Evolutionary conservation across 2,329 filamentous ascomycete species (phyloP).

Genomic region (Cladobotryum protrusum): DNA sequence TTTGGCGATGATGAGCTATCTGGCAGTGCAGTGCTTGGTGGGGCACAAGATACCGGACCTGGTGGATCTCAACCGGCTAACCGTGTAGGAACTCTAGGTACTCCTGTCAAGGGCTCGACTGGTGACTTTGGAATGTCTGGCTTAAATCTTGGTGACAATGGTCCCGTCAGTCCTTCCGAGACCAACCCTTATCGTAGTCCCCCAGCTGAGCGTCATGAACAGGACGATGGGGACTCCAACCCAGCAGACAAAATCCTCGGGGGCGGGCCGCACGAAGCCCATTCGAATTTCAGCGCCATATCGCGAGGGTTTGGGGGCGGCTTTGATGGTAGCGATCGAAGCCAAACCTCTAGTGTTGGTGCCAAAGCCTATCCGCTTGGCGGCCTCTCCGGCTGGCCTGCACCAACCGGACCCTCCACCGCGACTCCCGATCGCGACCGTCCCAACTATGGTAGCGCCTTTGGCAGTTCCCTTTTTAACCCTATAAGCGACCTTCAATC

Average conservation of each 20-base stretch:
- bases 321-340: slow-evolving; percentile 76
- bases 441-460: slow-evolving; percentile 49
- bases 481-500: slow-evolving; percentile 74
- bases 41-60: slow-evolving; percentile 62
- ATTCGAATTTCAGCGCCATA: slow-evolving; percentile 48
- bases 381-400: slow-evolving; percentile 57
- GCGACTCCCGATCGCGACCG: slow-evolving; percentile 64
- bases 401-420: slow-evolving; percentile 49
- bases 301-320: slow-evolving; percentile 45
- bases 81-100: slow-evolving; percentile 42
- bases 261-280: slow-evolving; percentile 31
- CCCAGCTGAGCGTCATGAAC: slow-evolving; percentile 64
- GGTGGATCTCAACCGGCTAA: slow-evolving; percentile 22
- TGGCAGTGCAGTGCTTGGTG: slow-evolving; percentile 68
- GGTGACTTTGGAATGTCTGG: slow-evolving; percentile 59
- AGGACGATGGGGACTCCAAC: slow-evolving; percentile 54
- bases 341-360: slow-evolving; percentile 84
- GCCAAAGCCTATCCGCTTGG: slow-evolving; percentile 66
- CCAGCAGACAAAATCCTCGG: slow-evolving; percentile 42
- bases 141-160: slow-evolving; percentile 51
- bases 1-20: slow-evolving; percentile 58
- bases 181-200: slow-evolving; percentile 97
- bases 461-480: slow-evolving; percentile 77
- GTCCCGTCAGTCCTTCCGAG: slow-evolving; percentile 82
- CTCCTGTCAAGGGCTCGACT: slow-evolving; percentile 47